Percentiles rank a stretch among this genome's conserved stretches.
phyloP scores from a whole-genome alignment of 2,329 filamentous ascomycete species.

The Aschersonia sp. region DNA sequence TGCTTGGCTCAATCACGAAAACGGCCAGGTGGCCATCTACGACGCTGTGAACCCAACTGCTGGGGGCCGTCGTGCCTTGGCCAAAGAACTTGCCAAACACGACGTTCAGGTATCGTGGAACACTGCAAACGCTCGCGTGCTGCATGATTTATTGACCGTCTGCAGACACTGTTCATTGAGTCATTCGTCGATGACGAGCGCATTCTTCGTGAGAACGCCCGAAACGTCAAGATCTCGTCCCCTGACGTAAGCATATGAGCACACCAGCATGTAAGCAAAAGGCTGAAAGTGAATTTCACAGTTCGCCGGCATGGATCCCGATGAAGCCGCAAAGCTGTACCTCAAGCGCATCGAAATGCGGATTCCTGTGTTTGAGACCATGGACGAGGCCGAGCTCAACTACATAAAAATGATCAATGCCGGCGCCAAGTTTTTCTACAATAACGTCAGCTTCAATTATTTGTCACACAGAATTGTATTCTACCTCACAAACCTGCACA shows the following conservation, averaged over 20 bases:
- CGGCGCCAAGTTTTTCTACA: slow-evolving; percentile 83
- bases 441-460: slow-evolving; percentile 94
- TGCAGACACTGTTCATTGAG: slow-evolving; percentile 86
- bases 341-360: slow-evolving; percentile 78
- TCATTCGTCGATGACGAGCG: slow-evolving; percentile 86
- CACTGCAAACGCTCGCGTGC: not conserved
- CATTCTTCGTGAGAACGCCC: slow-evolving; percentile 91
- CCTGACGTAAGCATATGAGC: slow-evolving; percentile 54
- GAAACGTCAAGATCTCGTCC: slow-evolving; percentile 94
- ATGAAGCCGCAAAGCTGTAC: slow-evolving; percentile 87
- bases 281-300: slow-evolving; percentile 15
- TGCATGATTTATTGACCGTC: not conserved
- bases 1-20: slow-evolving; percentile 89
- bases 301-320: slow-evolving; percentile 83
- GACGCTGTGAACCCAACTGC: slow-evolving; percentile 92
- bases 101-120: slow-evolving; percentile 58
- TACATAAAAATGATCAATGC: slow-evolving; percentile 99
- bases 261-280: not conserved
- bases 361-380: slow-evolving; percentile 92
- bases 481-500: slow-evolving; percentile 93
- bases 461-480: slow-evolving; percentile 95
- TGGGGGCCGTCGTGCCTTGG: slow-evolving; percentile 65
- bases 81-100: slow-evolving; percentile 95
- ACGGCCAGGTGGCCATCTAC: slow-evolving; percentile 96
- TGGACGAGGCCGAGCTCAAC: slow-evolving; percentile 87